Base-by-base conservation (phyloP, 108 stramenopile genomes). In the Skeletonema potamos region DNA sequence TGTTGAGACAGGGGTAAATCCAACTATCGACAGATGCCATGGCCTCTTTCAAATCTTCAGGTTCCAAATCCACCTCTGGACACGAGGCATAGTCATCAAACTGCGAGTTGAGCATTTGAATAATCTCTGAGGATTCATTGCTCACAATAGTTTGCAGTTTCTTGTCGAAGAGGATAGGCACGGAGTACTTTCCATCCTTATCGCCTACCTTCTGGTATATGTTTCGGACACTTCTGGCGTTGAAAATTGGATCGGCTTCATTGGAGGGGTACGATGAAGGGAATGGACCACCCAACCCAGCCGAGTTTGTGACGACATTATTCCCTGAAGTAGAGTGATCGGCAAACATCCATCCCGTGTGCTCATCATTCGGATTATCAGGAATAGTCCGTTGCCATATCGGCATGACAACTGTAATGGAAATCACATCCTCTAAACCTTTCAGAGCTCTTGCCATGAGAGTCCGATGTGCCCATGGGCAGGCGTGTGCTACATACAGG, bases 121-220 rank as follows among this genome's bases (percentile, higher is more conserved):
- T 87, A 74, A 99, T 99, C 43, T 99, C 98, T 18, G 95, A 84
- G 0, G 94, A 96, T 84, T 99, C 99, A 68, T 98, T 98, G 84
- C 91, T 96, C 34, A 99, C 99, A 68, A 99, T 98, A 6, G 91
- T 96, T 20, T 90, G 76, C 6, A 80, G 70, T 80, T 96, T 92
- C 72, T 92, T 97, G 82, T 99, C 99, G 81, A 90, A 98, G 28
- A 99, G 84, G 0, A 99, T 79, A 3, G 99, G 99, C 36, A 98
- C 97, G 8, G 96, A 87, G 84, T 93, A 98, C 85, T 99, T 94
- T 36, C 90, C 96, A 34, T 79, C 85, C 6, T 80, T 85, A 64
- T 94, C 94, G 26, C 69, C 81, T 22, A 88, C 85, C 66, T 57
- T 46, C 54, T 97, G 92, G 76, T 97, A 98, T 12, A 98, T 28